Conservation (phyloP, 306 rosid genomes). For the Lathyrus oleraceus region DNA sequence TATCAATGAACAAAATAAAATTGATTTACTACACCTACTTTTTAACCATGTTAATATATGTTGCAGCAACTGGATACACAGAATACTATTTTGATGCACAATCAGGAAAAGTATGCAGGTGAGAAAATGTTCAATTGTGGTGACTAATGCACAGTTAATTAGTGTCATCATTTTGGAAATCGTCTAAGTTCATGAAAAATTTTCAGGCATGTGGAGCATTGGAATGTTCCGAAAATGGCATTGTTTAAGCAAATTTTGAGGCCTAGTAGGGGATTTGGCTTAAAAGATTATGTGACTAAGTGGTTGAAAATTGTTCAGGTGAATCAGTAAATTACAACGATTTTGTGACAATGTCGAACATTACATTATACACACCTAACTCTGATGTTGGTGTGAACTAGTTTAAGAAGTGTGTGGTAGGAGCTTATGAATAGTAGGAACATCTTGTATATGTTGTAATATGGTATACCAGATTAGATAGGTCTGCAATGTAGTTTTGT, state of each 20-base stretch:
- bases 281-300: slow-evolving; percentile 43
- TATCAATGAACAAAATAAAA: no score
- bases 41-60: slow-evolving; percentile 28
- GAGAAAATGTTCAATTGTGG: slow-evolving; percentile 32
- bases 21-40: no score
- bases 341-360: slow-evolving; percentile 15
- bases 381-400: neutral
- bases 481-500: neutral
- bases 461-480: neutral
- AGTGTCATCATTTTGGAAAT: slow-evolving; percentile 1
- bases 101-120: slow-evolving; percentile 92
- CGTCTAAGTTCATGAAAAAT: slow-evolving; percentile 8
- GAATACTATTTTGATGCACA: slow-evolving; percentile 76
- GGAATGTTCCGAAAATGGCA: slow-evolving; percentile 96
- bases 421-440: neutral
- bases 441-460: slow-evolving; percentile 24
- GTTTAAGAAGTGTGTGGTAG: slow-evolving; percentile 8
- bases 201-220: slow-evolving; percentile 85
- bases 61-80: slow-evolving; percentile 94
- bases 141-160: neutral
- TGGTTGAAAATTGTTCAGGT: slow-evolving; percentile 44
- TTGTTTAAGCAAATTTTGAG: slow-evolving; percentile 78
- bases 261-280: slow-evolving; percentile 67
- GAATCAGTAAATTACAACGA: slow-evolving; percentile 26
- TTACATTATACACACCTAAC: slow-evolving; percentile 2